Evolutionary conservation across 139 green algal genomes (phyloP).

Genomic region (Pleodorina starrii): DNA sequence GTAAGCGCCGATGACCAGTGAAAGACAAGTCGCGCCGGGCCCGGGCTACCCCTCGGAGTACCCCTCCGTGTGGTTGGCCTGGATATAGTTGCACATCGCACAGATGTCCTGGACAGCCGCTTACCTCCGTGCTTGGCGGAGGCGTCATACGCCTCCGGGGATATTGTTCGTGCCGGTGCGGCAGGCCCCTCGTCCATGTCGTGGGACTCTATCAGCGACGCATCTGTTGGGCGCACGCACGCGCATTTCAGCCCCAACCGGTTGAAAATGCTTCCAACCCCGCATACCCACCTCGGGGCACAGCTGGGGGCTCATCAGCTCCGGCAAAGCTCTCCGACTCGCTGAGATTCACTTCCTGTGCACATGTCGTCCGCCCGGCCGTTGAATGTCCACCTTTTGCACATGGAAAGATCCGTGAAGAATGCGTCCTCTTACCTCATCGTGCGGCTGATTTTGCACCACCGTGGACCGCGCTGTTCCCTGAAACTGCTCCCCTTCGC

Average conservation of each 20-base stretch:
- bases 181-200: conserved; percentile 55
- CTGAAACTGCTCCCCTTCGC: conserved; percentile 46
- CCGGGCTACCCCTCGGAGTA: no score
- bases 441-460: conserved; percentile 72
- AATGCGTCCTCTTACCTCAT: conserved; percentile 68
- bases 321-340: conserved; percentile 65
- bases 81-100: no score
- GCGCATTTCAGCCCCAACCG: not conserved
- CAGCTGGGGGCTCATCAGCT: conserved; percentile 56
- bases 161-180: conserved; percentile 35
- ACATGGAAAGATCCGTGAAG: not conserved
- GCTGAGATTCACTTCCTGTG: conserved; percentile 72
- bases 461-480: conserved; percentile 47
- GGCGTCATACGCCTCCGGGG: conserved; percentile 19
- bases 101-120: not conserved
- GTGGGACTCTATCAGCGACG: conserved; percentile 63
- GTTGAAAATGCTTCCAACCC: not conserved
- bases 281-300: conserved; percentile 12
- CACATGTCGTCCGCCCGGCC: not conserved
- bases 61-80: no score
- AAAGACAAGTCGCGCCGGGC: no score
- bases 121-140: not conserved
- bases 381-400: not conserved
- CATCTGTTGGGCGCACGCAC: conserved; percentile 18
- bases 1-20: no score